Base-by-base conservation (phyloP, 352 stramenopile species). In the Saprolegnia parasitica region DNA sequence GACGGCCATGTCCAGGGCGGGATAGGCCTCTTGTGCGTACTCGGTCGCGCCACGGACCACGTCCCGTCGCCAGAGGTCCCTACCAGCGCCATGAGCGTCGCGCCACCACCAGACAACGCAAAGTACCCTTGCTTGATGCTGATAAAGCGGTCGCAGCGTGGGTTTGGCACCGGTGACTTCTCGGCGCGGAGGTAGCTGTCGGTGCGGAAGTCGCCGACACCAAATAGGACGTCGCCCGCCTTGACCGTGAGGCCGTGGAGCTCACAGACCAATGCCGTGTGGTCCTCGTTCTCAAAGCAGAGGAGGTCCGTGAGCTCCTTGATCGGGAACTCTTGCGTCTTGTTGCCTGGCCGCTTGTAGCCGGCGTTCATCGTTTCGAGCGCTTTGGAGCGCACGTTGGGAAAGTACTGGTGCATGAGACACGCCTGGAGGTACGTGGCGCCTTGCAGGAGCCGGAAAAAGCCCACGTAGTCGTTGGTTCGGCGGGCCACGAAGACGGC, bases 101-200 rank as follows among this genome's bases (percentile, higher is more conserved):
- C 29, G 29, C 29, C 29, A 35, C 29, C 29, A 35, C 29, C 29
- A 35, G 29, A 2, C 29, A 35, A 35, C 13, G 23, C 79, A n/a
- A n/a, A n/a, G n/a, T 77, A 95, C 86, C 80, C 82, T 87, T 92
- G 79, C 72, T 95, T 95, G 56, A 81, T 77, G n/a, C 77, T 78
- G 32, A 95, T 80, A 67, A 81, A 95, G 8, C 89, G 78, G 18
- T 86, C 77, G 5, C 83, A 93, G 24, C 77, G 70, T 40, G 73
- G 78, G 54, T 81, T 73, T 54, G 80, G 76, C 16, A 94, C 62
- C 32, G 83, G 84, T 13, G 77, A 80, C 49, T 94, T 90, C 58
- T 87, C 86, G 26, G 78, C 76, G 20, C 84, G 77, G 16, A 94
- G 52, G n/a, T 60, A 57, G 47, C 29, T 79, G 89, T 87, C 87